Base-by-base conservation (phyloP, 306 rosid species). In the Nissolia schottii region DNA sequence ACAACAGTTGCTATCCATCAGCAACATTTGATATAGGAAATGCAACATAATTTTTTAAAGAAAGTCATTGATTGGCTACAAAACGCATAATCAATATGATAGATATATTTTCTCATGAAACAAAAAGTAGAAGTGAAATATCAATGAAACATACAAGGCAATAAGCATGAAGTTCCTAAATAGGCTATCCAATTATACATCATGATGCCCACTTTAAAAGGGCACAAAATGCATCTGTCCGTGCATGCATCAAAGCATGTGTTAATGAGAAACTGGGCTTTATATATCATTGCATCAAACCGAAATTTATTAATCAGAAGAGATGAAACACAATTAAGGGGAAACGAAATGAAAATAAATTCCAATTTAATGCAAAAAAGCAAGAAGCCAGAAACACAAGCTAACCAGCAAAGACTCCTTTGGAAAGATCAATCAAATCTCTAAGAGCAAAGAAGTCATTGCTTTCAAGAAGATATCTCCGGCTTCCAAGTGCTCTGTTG, bases 341-440 rank as follows among this genome's bases (percentile, higher is more conserved):
- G 56, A 67, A 41, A 68, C 43, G 13, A 57, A 59, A 46, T n/a
- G 29, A 27, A 8, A 66, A 49, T 22, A 3, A 74, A 60, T 48
- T 78, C 60, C 64, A 58, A 43, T 43, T 38, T 7, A 61, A 66
- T 29, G 51, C 48, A 64, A 32, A 58, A 31, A 27, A 64, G 57
- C 15, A 71, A 27, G 49, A 61, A 73, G 18, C 55, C 31, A 46
- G 65, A 43, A 46, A 75, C 31, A 71, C 65, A 80, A 71, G 29
- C 91, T 74, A 64, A 95, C 99, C 99, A 49, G 99, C 89, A 88
- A 95, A 95, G 75, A 95, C 87, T 80, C 99, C 99, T 81, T 81
- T 95, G 62, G 99, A 95, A 80, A 95, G 97, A 82, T 95, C 99
- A 84, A 95, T 84, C 74, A 95, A 92, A 82, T 95, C 99, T 87